A percentile compares a stretch with the other conserved stretches of the same genome.
These are phyloP conservation scores for Heracleum sosnowskyi DNA, from an alignment of 129 eudicot species.

Conservation along the genomic window DNA sequence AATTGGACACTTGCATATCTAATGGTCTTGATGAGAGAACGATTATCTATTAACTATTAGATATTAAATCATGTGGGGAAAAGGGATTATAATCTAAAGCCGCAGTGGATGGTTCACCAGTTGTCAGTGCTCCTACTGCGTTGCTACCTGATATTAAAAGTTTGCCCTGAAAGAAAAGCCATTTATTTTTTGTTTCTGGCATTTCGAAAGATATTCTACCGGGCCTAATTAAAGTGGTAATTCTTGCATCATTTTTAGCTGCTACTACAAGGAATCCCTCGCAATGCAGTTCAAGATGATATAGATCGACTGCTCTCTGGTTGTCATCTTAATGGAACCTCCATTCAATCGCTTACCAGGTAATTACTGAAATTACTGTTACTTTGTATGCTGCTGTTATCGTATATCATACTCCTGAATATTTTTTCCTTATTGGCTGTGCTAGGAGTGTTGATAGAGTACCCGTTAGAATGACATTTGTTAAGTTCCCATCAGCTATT, in stretches of 20 bases:
- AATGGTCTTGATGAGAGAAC: neutral
- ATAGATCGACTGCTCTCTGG: constrained; percentile 66
- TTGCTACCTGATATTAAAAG: neutral
- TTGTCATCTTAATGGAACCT: constrained; percentile 40
- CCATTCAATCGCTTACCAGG: constrained; percentile 37
- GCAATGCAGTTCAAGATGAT: constrained; percentile 49
- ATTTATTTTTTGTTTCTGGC: constrained; percentile 1
- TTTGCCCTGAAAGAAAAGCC: neutral
- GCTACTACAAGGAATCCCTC: constrained; percentile 58
- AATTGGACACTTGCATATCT: neutral
- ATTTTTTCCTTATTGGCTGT: neutral
- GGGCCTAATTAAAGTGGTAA: neutral
- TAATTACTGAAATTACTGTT: constrained; percentile 7
- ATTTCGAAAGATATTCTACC: neutral
- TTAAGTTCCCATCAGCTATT: constrained; percentile 42
- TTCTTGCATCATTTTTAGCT: constrained; percentile 29
- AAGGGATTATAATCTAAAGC: neutral
- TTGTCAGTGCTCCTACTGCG: neutral
- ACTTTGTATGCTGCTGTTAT: neutral
- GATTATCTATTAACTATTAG: neutral
- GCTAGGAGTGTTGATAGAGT: constrained; percentile 33
- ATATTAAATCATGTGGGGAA: neutral
- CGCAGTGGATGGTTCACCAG: neutral
- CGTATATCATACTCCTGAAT: neutral
- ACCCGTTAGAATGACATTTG: constrained; percentile 25